phyloP scores from a whole-genome alignment of 305 asterid species.

The Lippia alba region DNA sequence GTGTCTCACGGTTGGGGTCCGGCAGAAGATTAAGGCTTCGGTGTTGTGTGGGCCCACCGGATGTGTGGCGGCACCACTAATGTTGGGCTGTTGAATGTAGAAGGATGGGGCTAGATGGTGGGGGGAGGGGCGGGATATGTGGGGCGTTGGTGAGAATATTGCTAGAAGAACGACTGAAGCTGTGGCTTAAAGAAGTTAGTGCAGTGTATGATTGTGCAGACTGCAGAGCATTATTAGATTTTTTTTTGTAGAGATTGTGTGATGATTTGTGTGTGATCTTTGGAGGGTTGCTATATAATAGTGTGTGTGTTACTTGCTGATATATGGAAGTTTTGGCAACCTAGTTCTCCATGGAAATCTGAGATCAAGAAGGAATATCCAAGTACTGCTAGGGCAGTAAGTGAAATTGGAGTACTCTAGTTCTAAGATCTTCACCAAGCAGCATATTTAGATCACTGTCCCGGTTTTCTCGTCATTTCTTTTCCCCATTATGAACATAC shows the following conservation, averaged over 20 bases:
- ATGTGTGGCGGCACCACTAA: slow-evolving; percentile 28
- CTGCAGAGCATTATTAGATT: too few relatives aligned
- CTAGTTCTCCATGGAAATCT: slow-evolving; percentile 57
- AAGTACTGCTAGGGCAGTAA: slow-evolving; percentile 64
- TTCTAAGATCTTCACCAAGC: neutral
- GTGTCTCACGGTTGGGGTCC: slow-evolving; percentile 71
- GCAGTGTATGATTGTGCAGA: too few relatives aligned
- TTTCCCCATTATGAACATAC: too few relatives aligned
- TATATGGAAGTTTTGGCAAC: too few relatives aligned
- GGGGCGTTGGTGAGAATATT: slow-evolving; percentile 66
- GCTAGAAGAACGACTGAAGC: slow-evolving; percentile 69
- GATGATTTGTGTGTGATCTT: too few relatives aligned
- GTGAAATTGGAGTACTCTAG: slow-evolving; percentile 7
- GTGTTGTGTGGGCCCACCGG: slow-evolving; percentile 37
- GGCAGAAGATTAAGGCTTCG: slow-evolving; percentile 70
- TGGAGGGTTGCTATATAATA: too few relatives aligned
- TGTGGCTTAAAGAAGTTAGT: slow-evolving; percentile 43
- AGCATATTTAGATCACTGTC: too few relatives aligned
- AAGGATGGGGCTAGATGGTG: slow-evolving; percentile 54
- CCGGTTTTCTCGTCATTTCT: slow-evolving; percentile 39
- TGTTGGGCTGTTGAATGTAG: slow-evolving; percentile 71
- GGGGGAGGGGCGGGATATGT: slow-evolving; percentile 22
- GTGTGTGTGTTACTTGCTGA: too few relatives aligned
- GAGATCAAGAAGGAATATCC: slow-evolving; percentile 74
- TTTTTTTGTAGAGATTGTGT: too few relatives aligned